phyloP scores from a whole-genome alignment of 441 rosid species.

The Kokia cookei region DNA sequence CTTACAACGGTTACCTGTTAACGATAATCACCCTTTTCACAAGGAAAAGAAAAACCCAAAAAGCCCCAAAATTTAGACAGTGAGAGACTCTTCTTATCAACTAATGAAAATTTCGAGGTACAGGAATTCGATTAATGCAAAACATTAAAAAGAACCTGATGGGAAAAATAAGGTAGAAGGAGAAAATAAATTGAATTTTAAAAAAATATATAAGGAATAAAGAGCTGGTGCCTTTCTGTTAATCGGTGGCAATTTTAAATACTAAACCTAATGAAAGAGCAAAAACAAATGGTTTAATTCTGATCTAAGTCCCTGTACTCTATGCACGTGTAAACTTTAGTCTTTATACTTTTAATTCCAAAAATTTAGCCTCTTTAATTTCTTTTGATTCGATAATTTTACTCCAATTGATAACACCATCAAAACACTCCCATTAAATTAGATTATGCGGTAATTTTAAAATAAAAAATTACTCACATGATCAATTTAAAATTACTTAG shows the following conservation, averaged over 20 bases:
- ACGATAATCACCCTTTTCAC: neutral
- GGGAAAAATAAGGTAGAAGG: neutral
- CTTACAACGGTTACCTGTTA: neutral
- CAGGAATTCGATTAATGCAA: neutral
- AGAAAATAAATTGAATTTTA: too few species aligned
- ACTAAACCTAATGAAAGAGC: neutral
- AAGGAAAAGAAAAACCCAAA: neutral
- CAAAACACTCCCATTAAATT: too few species aligned
- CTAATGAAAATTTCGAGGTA: neutral
- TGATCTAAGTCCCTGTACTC: too few species aligned
- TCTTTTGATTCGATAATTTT: too few species aligned
- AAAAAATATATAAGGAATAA: neutral
- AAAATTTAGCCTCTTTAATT: too few species aligned
- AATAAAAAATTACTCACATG: too few species aligned
- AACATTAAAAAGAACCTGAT: neutral
- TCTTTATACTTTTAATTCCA: too few species aligned
- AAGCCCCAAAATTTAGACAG: neutral
- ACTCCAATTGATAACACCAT: too few species aligned
- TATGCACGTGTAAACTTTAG: too few species aligned
- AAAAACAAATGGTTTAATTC: neutral
- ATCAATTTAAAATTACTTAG: too few species aligned
- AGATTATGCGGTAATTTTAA: too few species aligned
- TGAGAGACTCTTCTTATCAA: neutral
- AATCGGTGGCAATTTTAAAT: slow-evolving; percentile 39
- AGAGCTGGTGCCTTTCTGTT: slow-evolving; percentile 32